Base-by-base conservation (phyloP, 2,329 filamentous ascomycete species). In the Fonsecaea erecta region DNA sequence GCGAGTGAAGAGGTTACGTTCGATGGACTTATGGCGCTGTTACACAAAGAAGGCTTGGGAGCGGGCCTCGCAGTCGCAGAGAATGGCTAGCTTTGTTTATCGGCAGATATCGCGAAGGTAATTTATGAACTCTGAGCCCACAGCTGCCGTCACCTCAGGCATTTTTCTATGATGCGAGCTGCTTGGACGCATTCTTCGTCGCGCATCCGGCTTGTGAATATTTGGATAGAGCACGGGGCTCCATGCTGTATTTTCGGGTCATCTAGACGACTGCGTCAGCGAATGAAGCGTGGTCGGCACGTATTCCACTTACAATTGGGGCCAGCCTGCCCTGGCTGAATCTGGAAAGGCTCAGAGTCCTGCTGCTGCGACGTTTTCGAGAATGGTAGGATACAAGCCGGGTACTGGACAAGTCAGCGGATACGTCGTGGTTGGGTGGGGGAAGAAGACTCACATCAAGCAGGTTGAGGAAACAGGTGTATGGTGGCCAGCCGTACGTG, bases 381-480 rank as follows among this genome's bases (percentile, higher is more conserved):
- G 35, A 64, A 70, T 30, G 67, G 65, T 30, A 69, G 64, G 21
- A 71, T 62, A 34, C 65, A 67, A 40, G 67, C 65, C 14, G 69
- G 69, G 55, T 66, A 69, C 68, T 70, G 28, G 28, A 7, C 35
- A 62, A 12, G 60, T 64, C 48, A 64, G 59, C 46, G 53, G 8
- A 32, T 8, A 30, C 9, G 14, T 21, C 21, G 12, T 35, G n/a
- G 4, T 54, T 14, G 21, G 34, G 9, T 8, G 34, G 24, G 24
- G 12, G 8, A 2, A 30, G 7, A 46, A 11, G 24, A 75, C 81
- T 74, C 70, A 82, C 82, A 72, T 86, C 82, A 3, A 86, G 68
- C 8, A 85, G 24, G 64, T 86, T 88, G 72, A 79, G 79, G 32
- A 86, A 65, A 18, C 80, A 71, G 0, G 84, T 86, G 72, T 81